Evolutionary conservation across 23 red algal species (phyloP), one percentile per base, ranked within the genome.

Genomic region (Porphyridium purpureum): DNA sequence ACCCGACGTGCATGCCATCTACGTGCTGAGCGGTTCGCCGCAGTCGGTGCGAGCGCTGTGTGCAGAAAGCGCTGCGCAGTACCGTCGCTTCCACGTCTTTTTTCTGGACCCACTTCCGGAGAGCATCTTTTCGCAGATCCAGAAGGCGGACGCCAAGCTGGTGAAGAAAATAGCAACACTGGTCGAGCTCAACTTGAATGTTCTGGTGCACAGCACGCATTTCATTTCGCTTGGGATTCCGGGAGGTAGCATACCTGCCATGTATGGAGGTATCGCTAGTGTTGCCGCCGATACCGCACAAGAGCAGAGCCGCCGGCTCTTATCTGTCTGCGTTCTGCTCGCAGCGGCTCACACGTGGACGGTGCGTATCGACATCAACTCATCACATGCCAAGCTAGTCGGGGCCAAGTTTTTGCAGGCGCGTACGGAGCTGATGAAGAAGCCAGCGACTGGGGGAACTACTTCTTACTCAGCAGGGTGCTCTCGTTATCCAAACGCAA

Each of bases 51-150:
- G 70, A 9, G 55, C 63, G 35, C 63, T 94, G 14, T 47, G 69
- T 7, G 55, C 75, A 2, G 87, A 94, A 33, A 21, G 41, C 7
- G 54, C 70, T 2, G 40, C 57, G 6, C 69, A 77, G 34, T 76
- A 88, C 66, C 63, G 66, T 8, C 59, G 50, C 34, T 75, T 70
- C 50, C 77, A 83, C 64, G 51, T 94, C n/a, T 94, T 94, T 31
- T 81, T 80, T 30, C 77, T 77, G 3, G 54, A 36, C 50, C 69
- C 64, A 15, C 29, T 94, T 23, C 76, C 87, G 0, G 87, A 83
- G 24, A 73, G 70, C 26, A 53, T 75, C 27, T 60, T 94, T 62
- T 54, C 66, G 36, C 59, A 71, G 24, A 38, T 94, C 25, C n/a
- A n/a, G n/a, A 40, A 64, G 56, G 69, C 51, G 5, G 64, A 79